These are phyloP conservation scores for Ustulina deusta DNA, from an alignment of 2,329 filamentous ascomycete species.

Conservation along the genomic window DNA sequence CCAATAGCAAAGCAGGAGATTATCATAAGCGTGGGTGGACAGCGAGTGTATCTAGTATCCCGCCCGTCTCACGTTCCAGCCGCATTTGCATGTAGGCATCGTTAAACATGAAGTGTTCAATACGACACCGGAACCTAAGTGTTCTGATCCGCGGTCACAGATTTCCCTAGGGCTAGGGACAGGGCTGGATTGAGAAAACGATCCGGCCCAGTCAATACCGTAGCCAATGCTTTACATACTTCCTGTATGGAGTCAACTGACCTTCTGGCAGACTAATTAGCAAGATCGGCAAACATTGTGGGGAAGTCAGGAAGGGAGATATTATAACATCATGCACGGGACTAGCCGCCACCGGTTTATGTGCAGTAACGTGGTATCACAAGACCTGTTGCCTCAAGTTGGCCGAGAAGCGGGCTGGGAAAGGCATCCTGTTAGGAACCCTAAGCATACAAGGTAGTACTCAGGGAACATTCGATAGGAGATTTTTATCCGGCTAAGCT, in stretches of 20 bases:
- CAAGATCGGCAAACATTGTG: constrained; percentile 25
- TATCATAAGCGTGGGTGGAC: constrained; percentile 3
- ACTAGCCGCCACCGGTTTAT: constrained; percentile 1
- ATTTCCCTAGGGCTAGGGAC: constrained; percentile 14
- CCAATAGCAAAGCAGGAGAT: constrained; percentile 2
- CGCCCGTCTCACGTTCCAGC: constrained; percentile 3
- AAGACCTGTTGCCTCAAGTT: not conserved
- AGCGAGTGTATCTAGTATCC: not conserved
- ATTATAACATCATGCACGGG: not conserved
- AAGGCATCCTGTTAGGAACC: not conserved
- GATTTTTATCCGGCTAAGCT: too few relatives aligned
- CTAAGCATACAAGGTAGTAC: not conserved
- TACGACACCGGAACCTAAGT: not conserved
- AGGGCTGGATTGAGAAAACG: constrained; percentile 5
- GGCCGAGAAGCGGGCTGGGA: not conserved
- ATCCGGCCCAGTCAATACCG: not conserved
- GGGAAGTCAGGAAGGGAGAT: constrained; percentile 8
- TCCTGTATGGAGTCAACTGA: too few relatives aligned
- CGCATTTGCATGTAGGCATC: not conserved
- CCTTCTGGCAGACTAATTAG: constrained; percentile 27
- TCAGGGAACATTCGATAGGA: too few relatives aligned
- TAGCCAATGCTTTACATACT: too few relatives aligned
- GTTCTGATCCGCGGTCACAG: constrained; percentile 18
- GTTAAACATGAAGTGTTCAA: constrained; percentile 15
- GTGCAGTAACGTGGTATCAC: not conserved